Conservation (phyloP, 2,329 filamentous ascomycete species). For the Fusarium circinatum region DNA sequence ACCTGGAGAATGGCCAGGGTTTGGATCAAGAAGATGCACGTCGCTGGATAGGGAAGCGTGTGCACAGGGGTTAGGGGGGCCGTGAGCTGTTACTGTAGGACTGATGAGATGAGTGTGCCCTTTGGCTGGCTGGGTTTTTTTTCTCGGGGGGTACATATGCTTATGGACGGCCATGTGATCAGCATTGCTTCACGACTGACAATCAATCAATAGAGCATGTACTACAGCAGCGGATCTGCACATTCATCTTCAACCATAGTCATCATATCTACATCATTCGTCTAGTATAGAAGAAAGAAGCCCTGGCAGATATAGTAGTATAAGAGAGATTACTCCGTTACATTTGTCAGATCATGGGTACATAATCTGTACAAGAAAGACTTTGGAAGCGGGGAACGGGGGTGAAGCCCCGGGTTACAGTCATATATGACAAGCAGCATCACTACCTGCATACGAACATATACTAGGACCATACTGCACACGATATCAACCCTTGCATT, state of each 20-base stretch:
- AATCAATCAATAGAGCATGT: background rate
- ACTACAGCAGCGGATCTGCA: background rate
- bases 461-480: background rate
- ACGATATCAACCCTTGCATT: background rate
- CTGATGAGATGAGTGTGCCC: constrained; percentile 20
- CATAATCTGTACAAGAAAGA: background rate
- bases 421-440: constrained; percentile 35
- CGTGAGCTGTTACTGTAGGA: constrained; percentile 27
- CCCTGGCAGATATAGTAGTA: background rate
- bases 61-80: constrained; percentile 35
- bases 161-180: constrained; percentile 16
- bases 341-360: constrained; percentile 24
- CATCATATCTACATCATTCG: background rate
- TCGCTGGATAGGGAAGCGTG: constrained; percentile 42
- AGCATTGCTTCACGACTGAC: background rate
- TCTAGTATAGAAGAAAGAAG: background rate
- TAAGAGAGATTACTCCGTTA: background rate
- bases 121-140: constrained; percentile 10
- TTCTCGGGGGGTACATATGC: background rate
- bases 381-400: constrained; percentile 15
- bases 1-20: constrained; percentile 27
- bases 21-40: constrained; percentile 39
- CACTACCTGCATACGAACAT: constrained; percentile 18
- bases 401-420: constrained; percentile 12
- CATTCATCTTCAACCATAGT: background rate